phyloP scores from a whole-genome alignment of 805 yeast genomes.

The Cyberlindnera petersonii region DNA sequence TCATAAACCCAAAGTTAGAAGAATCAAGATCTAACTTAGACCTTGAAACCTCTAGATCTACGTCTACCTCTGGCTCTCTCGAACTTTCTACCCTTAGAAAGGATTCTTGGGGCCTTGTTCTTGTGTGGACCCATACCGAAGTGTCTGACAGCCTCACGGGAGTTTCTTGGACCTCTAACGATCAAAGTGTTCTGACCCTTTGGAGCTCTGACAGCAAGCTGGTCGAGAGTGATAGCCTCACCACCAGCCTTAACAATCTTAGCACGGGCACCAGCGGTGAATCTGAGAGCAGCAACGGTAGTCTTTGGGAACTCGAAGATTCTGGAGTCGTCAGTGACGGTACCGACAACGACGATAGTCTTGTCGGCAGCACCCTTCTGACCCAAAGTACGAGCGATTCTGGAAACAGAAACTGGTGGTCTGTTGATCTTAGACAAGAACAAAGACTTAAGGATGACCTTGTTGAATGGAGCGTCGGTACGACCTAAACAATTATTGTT shows the following conservation, averaged over 20 bases:
- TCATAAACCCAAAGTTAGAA: slow-evolving; percentile 7
- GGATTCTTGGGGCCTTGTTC: slow-evolving; percentile 98
- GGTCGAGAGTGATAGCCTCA: slow-evolving; percentile 98
- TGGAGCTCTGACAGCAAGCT: slow-evolving; percentile 98
- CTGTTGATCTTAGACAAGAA: slow-evolving; percentile 98
- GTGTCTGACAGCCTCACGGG: slow-evolving; percentile 99
- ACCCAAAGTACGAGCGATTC: slow-evolving; percentile 77
- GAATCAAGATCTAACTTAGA: slow-evolving; percentile 48
- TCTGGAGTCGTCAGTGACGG: slow-evolving; percentile 98
- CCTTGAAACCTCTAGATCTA: slow-evolving; percentile 99
- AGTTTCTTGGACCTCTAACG: slow-evolving; percentile 97
- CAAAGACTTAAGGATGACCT: slow-evolving; percentile 88
- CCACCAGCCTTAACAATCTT: slow-evolving; percentile 98
- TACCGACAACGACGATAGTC: slow-evolving; percentile 97
- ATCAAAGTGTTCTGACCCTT: slow-evolving; percentile 98
- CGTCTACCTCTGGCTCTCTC: slow-evolving; percentile 99
- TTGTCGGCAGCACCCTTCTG: slow-evolving; percentile 84
- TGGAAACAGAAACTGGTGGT: slow-evolving; percentile 97
- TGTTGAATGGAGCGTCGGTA: slow-evolving; percentile 99
- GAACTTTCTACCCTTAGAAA: slow-evolving; percentile 98
- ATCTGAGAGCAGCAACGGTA: slow-evolving; percentile 98
- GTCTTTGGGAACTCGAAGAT: slow-evolving; percentile 91
- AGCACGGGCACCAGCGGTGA: slow-evolving; percentile 99
- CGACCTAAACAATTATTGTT: slow-evolving; percentile 62
- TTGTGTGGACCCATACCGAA: slow-evolving; percentile 99